phyloP scores from a whole-genome alignment of 257 asterid species.

The Datura wrightii region DNA sequence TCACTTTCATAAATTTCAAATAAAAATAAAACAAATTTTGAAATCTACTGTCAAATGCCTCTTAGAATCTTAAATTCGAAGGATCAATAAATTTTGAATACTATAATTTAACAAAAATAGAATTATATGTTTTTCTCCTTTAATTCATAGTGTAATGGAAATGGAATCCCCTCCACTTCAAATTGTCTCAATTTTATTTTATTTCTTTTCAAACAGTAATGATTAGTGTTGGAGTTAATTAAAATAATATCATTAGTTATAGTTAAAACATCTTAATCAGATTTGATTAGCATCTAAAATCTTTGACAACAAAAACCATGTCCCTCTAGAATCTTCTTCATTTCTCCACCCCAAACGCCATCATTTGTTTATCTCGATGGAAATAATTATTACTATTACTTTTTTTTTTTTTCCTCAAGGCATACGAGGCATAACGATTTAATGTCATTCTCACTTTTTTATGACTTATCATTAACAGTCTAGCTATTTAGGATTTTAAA shows the following conservation, averaged over 20 bases:
- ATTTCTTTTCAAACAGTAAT: not conserved
- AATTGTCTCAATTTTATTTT: not conserved
- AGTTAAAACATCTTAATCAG: not conserved
- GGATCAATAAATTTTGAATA: not conserved
- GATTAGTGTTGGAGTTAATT: not conserved
- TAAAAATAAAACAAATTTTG: too few relatives aligned
- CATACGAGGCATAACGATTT: not conserved
- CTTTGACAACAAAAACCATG: not conserved
- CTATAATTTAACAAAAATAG: not conserved
- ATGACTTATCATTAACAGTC: not conserved
- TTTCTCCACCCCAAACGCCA: not conserved
- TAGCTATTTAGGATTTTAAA: not conserved
- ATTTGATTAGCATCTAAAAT: not conserved
- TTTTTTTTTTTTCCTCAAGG: too few relatives aligned
- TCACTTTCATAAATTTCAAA: too few relatives aligned
- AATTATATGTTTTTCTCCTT: not conserved
- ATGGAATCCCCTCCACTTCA: not conserved
- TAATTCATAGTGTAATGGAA: not conserved
- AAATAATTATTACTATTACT: not conserved
- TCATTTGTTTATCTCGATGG: not conserved
- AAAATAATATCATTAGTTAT: not conserved
- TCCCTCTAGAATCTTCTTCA: not conserved
- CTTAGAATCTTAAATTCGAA: too few relatives aligned
- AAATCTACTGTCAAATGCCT: too few relatives aligned
- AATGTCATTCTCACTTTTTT: not conserved